These are phyloP conservation scores for Neodidymelliopsis sp. DNA, from an alignment of 2,329 filamentous ascomycete species.

Conservation along the genomic window DNA sequence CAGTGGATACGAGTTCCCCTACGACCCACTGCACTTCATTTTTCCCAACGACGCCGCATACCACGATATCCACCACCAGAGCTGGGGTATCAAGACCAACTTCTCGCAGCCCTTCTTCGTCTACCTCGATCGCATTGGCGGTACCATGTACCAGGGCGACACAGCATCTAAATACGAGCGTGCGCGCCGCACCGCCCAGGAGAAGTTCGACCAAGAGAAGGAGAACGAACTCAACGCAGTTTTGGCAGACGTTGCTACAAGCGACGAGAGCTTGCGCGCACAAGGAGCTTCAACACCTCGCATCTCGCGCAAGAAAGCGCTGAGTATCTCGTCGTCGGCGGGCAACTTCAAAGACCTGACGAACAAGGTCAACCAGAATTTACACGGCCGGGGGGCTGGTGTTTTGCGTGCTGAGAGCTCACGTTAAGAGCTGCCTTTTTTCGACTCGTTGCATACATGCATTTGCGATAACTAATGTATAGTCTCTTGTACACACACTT, in stretches of 20 bases:
- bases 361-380: slow-evolving; percentile 55
- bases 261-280: slow-evolving; percentile 35
- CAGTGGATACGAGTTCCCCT: slow-evolving; percentile 94
- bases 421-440: slow-evolving; percentile 33
- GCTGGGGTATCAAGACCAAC: slow-evolving; percentile 98
- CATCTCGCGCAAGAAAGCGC: slow-evolving; percentile 53
- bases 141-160: slow-evolving; percentile 80
- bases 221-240: slow-evolving; percentile 34
- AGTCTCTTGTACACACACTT: slow-evolving; percentile 36
- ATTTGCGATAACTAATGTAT: slow-evolving; percentile 43
- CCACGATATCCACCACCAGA: slow-evolving; percentile 98
- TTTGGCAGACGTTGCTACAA: slow-evolving; percentile 24
- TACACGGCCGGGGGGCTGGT: slow-evolving; percentile 56
- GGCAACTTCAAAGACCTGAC: slow-evolving; percentile 55
- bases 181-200: slow-evolving; percentile 63
- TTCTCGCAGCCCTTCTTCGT: slow-evolving; percentile 93
- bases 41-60: slow-evolving; percentile 96
- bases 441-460: slow-evolving; percentile 24
- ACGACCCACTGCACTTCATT: slow-evolving; percentile 89
- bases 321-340: slow-evolving; percentile 47
- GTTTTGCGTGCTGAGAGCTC: slow-evolving; percentile 56
- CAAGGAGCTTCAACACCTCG: slow-evolving; percentile 47
- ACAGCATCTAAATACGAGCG: slow-evolving; percentile 66
- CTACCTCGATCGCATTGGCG: slow-evolving; percentile 86
- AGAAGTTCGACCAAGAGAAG: slow-evolving; percentile 61